These are phyloP conservation scores for Trichothecium sympodiale DNA, from an alignment of 2,329 filamentous ascomycete genomes.

Conservation along the genomic window DNA sequence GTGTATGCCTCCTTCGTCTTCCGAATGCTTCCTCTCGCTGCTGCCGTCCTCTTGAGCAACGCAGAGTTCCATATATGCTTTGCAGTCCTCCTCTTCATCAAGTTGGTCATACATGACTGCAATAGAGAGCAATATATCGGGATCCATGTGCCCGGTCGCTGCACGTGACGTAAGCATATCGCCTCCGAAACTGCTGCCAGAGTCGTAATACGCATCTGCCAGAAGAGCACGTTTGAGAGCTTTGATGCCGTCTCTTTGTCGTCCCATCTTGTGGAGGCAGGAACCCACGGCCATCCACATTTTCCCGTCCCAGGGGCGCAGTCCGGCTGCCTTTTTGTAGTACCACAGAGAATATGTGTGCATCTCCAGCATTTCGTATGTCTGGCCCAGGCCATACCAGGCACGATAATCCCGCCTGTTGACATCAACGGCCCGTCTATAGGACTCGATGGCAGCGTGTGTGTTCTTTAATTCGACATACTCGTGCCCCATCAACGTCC, in stretches of 20 bases:
- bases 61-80: conserved; percentile 91
- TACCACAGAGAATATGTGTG: conserved; percentile 96
- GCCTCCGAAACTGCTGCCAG: conserved; percentile 40
- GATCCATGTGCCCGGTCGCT: conserved; percentile 59
- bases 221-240: conserved; percentile 86
- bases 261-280: conserved; percentile 81
- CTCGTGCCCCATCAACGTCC: conserved; percentile 98
- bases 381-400: conserved; percentile 95
- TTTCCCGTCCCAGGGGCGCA: conserved; percentile 93
- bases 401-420: conserved; percentile 94
- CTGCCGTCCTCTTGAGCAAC: conserved; percentile 82
- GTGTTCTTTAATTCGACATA: conserved; percentile 99
- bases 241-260: conserved; percentile 83
- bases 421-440: conserved; percentile 87
- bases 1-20: conserved; percentile 19
- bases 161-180: conserved; percentile 36
- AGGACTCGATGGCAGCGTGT: conserved; percentile 93
- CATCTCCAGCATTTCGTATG: conserved; percentile 97
- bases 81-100: conserved; percentile 66
- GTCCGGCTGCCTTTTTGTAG: conserved; percentile 85
- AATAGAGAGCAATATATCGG: conserved; percentile 83
- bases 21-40: conserved; percentile 26
- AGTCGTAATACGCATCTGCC: conserved; percentile 77
- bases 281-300: conserved; percentile 97
- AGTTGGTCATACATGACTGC: conserved; percentile 79